Percentiles rank a stretch among this genome's conserved stretches.
Conservation (phyloP, 1,139 yeast genomes). For the Martiniozyma asiatica region DNA sequence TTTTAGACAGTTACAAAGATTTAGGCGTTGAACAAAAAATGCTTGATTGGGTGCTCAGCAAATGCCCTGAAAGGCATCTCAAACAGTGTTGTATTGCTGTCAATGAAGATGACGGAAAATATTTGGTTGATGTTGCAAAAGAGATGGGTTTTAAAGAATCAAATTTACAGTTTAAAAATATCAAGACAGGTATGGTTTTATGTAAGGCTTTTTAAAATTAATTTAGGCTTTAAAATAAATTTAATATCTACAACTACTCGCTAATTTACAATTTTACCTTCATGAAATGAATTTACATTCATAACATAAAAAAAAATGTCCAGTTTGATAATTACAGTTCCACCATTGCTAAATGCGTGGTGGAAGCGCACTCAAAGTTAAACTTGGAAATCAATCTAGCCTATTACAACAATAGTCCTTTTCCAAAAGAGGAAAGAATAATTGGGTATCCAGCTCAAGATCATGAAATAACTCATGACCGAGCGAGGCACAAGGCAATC, state of each 20-base stretch:
- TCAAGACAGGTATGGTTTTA: no score
- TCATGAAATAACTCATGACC: conserved; percentile 26
- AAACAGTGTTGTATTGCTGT: conserved; percentile 11
- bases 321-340: conserved; percentile 60
- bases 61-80: conserved; percentile 34
- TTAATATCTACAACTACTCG: no score
- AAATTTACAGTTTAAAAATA: no score
- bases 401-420: conserved; percentile 28
- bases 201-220: no score
- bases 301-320: no score
- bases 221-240: no score
- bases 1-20: conserved; percentile 45
- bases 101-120: no score
- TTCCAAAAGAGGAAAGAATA: conserved; percentile 5
- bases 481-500: conserved; percentile 74
- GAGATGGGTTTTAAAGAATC: no score
- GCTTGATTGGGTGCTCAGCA: conserved; percentile 40
- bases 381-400: conserved; percentile 39
- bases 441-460: conserved; percentile 56
- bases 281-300: no score
- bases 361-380: conserved; percentile 70
- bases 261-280: no score
- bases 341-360: conserved; percentile 47
- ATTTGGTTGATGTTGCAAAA: no score
- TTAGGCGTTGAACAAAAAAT: conserved; percentile 53